phyloP scores from a whole-genome alignment of 805 yeast genomes.

The Lipomyces orientalis region DNA sequence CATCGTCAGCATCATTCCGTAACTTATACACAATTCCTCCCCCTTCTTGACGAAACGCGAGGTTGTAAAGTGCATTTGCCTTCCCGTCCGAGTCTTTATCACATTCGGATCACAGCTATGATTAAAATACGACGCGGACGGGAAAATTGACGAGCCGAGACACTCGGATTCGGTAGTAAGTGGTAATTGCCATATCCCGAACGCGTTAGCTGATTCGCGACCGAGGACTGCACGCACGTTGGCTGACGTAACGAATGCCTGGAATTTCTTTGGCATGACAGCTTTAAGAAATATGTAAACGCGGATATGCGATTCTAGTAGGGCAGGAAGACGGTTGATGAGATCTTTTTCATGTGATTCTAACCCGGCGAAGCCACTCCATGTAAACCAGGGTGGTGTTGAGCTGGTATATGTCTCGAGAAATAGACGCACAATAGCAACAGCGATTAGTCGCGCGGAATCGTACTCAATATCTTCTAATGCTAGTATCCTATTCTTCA shows the following conservation, averaged over 20 bases:
- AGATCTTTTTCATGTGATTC: conserved; percentile 31
- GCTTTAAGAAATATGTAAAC: conserved; percentile 22
- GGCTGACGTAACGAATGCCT: conserved; percentile 49
- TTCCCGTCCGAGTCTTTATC: conserved; percentile 51
- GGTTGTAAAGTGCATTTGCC: conserved; percentile 53
- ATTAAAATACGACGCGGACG: conserved; percentile 70
- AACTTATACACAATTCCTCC: conserved; percentile 64
- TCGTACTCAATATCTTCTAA: conserved; percentile 61
- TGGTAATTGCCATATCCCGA: conserved; percentile 66
- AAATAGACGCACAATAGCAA: conserved; percentile 36
- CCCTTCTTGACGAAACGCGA: conserved; percentile 49
- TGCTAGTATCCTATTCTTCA: conserved; percentile 47
- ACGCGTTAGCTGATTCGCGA: conserved; percentile 67
- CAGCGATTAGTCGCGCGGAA: conserved; percentile 56
- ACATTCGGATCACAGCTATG: conserved; percentile 67
- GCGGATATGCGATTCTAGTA: conserved; percentile 30
- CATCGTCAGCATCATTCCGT: conserved; percentile 59
- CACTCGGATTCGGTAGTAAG: conserved; percentile 52
- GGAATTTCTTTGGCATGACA: conserved; percentile 17
- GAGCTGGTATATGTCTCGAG: conserved; percentile 27
- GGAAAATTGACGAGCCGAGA: conserved; percentile 65
- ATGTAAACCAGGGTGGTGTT: conserved; percentile 4
- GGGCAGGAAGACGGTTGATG: conserved; percentile 22
- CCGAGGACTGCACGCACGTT: conserved; percentile 58
- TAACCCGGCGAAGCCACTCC: conserved; percentile 16